Evolutionary conservation across 2,329 filamentous ascomycete species (phyloP), one percentile per base, ranked within the genome.

Genomic region (Fusarium stilboides): DNA sequence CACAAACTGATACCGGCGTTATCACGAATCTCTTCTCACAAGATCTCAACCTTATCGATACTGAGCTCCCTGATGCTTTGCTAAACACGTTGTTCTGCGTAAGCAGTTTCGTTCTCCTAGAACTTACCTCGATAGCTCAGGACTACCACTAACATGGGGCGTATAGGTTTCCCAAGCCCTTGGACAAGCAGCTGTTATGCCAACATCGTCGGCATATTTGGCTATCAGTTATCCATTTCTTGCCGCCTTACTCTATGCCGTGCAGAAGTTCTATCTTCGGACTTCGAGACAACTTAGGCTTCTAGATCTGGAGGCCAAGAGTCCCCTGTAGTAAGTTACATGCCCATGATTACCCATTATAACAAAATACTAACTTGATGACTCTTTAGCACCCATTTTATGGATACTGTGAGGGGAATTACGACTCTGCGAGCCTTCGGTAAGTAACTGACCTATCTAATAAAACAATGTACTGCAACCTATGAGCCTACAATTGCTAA

Each of bases 241-340:
- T 3, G 62, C 82, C 13, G 75, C 70, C 1, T 64, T 83, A 1
- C 62, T 89, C 1, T 89, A 83, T 53, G 57, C 80, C 7, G 76
- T 90, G 2, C 87, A 89, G 67, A 85, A 81, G 54, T 81, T 88
- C 51, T 90, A 90, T 68, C 80, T 91, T 7, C 81, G 86, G 0
- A 91, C 88, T 0, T 89, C 87, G 1, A 80, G 87, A 2, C 88
- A 90, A 73, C 75, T 91, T 15, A 82, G 88, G 47, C 80, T 88
- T 33, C 74, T 91, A 15, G 88, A 90, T 50, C 81, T 91, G 2
- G 88, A 91, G 74, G 83, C 85, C 3, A 89, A 90, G 68, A 84
- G 84, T 2, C 87, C 87, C 0, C 24, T 76, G 8, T 76, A 75
- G 68, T 74, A 65, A 64, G 72, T 28, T 65, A 5, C 22, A 12